phyloP scores from a whole-genome alignment of 257 asterid genomes.

The Solanum medicagineum region DNA sequence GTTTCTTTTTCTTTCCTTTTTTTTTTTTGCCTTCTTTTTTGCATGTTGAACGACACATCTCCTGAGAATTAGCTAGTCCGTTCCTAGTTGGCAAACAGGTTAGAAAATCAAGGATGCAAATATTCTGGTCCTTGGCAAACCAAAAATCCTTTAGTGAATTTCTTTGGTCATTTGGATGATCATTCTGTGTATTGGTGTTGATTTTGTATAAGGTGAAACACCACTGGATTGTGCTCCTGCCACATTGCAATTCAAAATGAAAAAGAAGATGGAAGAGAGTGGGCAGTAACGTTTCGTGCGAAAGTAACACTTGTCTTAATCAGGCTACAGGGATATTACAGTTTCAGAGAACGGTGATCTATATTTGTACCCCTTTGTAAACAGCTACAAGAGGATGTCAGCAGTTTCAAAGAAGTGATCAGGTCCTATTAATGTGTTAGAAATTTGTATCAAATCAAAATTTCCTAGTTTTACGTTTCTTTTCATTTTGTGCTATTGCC shows the following conservation, averaged over 20 bases:
- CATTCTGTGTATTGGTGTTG: background rate
- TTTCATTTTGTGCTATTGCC: background rate
- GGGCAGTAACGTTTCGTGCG: background rate
- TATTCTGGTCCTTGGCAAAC: background rate
- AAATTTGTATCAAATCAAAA: background rate
- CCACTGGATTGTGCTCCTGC: slow-evolving; percentile 98
- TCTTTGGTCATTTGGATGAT: background rate
- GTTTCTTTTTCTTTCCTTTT: background rate
- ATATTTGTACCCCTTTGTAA: background rate
- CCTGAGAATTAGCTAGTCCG: background rate
- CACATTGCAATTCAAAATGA: slow-evolving; percentile 86
- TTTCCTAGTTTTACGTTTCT: background rate
- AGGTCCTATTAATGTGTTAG: background rate
- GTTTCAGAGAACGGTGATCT: background rate
- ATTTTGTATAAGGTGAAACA: slow-evolving; percentile 62
- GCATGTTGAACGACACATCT: background rate
- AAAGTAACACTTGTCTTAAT: background rate
- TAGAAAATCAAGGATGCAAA: background rate
- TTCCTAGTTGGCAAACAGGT: background rate
- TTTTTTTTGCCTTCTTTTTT: background rate
- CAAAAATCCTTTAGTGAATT: background rate
- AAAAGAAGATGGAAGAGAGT: slow-evolving; percentile 55
- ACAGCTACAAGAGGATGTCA: background rate
- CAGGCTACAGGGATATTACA: background rate
- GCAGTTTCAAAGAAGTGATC: background rate